Base-by-base conservation (phyloP, 805 yeast genomes). In the Zygoascus biomembranicola region DNA sequence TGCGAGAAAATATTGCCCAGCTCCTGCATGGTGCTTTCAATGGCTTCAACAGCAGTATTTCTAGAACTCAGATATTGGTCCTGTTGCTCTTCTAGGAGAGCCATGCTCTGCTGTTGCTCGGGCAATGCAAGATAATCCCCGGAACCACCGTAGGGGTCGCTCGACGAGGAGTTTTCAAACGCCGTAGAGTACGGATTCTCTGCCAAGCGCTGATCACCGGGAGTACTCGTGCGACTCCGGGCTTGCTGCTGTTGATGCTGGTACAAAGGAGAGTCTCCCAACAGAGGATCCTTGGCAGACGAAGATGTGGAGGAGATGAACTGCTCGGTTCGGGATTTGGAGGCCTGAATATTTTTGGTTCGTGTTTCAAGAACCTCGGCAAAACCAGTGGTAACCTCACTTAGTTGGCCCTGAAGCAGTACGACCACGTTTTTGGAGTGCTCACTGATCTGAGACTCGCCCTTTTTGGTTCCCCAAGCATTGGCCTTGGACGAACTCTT, bases 21-120 rank as follows among this genome's bases (percentile, higher is more conserved):
- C 69, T 94, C 98, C 64, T 92, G 92, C 57, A 94, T 94, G 0
- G 99, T 94, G n/a, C 89, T 79, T 67, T 94, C 99, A 50, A 94
- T 94, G 0, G 97, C 88, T 66, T 92, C 98, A 50, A 94, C 97
- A 0, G 99, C 99, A 47, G 83, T 69, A 62, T 83, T 84, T 63
- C 99, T 78, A 60, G 86, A 94, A 63, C 84, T 92, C 53, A 90
- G 72, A 65, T 94, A 94, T 52, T 76, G 76, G 54, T 72, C 71
- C 59, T 81, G 82, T 61, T 89, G 95, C 68, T 90, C 96, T 63
- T 92, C 97, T 63, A 90, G 75, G 68, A 90, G 71, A 63, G 87
- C 74, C 61, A 89, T 69, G 61, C 87, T 84, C 62, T 90, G 96
- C 41, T 92, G 86, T 64, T 89, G 96, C 64, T 84, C 82, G 0